Percentiles rank a stretch among this genome's conserved stretches.
Evolutionary conservation across 495 filamentous ascomycete species (phyloP).

Genomic region (Pyrenopolyporus hunteri): DNA sequence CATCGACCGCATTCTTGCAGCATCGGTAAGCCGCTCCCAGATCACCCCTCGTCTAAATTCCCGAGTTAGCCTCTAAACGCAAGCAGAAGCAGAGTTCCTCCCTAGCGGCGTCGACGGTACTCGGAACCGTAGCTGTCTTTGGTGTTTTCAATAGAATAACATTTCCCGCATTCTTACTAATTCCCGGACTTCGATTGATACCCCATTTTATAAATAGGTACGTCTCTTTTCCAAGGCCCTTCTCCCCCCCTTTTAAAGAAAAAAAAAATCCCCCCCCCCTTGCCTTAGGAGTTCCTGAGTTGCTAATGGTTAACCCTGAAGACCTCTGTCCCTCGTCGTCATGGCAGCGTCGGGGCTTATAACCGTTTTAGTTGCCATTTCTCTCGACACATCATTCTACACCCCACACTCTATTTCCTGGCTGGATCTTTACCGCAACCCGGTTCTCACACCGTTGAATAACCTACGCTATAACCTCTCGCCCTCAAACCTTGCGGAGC

Average conservation of each 20-base stretch:
- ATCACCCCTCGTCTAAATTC: not conserved
- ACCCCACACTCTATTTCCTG: conserved; percentile 61
- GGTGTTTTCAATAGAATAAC: conserved; percentile 96
- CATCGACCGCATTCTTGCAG: conserved; percentile 79
- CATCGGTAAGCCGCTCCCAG: conserved; percentile 62
- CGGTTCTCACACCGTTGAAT: conserved; percentile 87
- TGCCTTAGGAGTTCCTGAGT: no score
- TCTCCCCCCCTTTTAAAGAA: not conserved
- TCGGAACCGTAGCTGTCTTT: conserved; percentile 81
- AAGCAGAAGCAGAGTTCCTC: conserved; percentile 70
- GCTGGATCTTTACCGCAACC: conserved; percentile 59
- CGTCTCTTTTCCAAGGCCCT: conserved; percentile 30
- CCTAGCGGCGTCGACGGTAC: conserved; percentile 71
- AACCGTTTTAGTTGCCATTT: conserved; percentile 74
- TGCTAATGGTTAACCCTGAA: conserved; percentile 40
- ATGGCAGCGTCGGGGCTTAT: conserved; percentile 63
- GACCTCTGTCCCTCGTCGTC: conserved; percentile 70
- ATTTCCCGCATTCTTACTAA: conserved; percentile 86
- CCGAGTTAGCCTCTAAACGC: conserved; percentile 13
- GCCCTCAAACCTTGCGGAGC: conserved; percentile 77
- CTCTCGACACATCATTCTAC: conserved; percentile 85
- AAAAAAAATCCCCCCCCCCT: no score
- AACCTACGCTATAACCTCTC: conserved; percentile 87
- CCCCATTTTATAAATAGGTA: conserved; percentile 85
- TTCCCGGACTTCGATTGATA: conserved; percentile 80